Percentiles rank a stretch among this genome's conserved stretches.
Conservation (phyloP, 2,329 filamentous ascomycete species). For the Fusarium protoensiforme region DNA sequence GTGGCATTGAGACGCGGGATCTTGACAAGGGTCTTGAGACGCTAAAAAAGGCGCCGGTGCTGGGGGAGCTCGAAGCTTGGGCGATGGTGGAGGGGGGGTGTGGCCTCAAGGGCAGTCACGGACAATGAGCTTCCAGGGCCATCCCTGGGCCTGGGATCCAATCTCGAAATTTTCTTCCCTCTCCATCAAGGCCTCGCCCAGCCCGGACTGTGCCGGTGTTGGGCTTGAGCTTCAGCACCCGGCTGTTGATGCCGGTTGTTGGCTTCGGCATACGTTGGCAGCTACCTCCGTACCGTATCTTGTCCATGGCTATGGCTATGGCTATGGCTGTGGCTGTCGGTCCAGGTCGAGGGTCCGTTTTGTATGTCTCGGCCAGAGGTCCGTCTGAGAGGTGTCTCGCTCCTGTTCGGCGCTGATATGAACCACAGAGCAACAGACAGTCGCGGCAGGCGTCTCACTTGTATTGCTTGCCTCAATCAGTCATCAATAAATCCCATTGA, state of each 20-base stretch:
- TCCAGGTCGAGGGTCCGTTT: slow-evolving; percentile 12
- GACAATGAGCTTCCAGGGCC: slow-evolving; percentile 25
- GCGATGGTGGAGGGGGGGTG: slow-evolving; percentile 40
- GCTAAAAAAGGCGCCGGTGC: slow-evolving; percentile 43
- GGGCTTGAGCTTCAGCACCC: slow-evolving; percentile 37
- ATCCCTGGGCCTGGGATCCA: slow-evolving; percentile 41
- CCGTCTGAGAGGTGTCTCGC: slow-evolving; percentile 19
- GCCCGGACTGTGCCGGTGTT: slow-evolving; percentile 41
- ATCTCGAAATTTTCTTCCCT: slow-evolving; percentile 41
- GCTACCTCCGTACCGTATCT: neutral
- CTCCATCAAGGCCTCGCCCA: slow-evolving; percentile 37
- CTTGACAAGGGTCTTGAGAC: slow-evolving; percentile 42
- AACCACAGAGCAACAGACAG: slow-evolving; percentile 7
- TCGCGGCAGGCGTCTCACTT: slow-evolving; percentile 19
- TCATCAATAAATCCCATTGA: slow-evolving; percentile 14
- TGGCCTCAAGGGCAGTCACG: slow-evolving; percentile 22
- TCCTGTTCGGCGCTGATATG: slow-evolving; percentile 10
- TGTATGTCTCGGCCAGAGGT: neutral
- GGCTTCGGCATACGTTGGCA: slow-evolving; percentile 27
- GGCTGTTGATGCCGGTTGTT: slow-evolving; percentile 41
- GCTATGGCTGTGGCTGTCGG: neutral
- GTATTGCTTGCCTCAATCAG: slow-evolving; percentile 16
- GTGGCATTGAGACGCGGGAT: slow-evolving; percentile 45
- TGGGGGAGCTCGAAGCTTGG: slow-evolving; percentile 37
- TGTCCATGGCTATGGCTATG: slow-evolving; percentile 2